Percentiles rank a stretch among this genome's conserved stretches.
These are phyloP conservation scores for Tylopilus cervinicoccineus DNA, from an alignment of 768 basidiomycete genomes.

Conservation along the genomic window DNA sequence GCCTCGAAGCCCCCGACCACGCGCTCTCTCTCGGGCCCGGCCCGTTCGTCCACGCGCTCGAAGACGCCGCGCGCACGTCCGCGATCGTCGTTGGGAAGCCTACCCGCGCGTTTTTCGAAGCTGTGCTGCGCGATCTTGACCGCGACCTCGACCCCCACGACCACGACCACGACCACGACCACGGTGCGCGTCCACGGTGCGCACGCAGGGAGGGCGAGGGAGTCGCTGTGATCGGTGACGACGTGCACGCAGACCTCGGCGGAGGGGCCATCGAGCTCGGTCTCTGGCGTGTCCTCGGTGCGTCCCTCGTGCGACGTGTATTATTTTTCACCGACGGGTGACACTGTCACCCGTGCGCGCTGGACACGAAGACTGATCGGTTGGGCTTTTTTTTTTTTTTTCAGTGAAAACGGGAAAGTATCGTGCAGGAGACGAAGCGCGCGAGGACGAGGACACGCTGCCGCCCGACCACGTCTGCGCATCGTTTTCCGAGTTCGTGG, in stretches of 20 bases:
- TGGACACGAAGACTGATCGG: no score
- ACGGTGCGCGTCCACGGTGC: no score
- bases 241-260: slow-evolving; percentile 60
- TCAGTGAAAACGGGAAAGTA: slow-evolving; percentile 73
- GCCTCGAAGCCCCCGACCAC: slow-evolving; percentile 43
- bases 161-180: no score
- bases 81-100: slow-evolving; percentile 67
- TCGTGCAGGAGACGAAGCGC: slow-evolving; percentile 52
- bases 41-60: slow-evolving; percentile 63
- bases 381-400: no score
- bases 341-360: no score
- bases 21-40: slow-evolving; percentile 64
- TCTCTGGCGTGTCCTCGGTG: slow-evolving; percentile 61
- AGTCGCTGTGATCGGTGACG: slow-evolving; percentile 57
- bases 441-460: slow-evolving; percentile 27
- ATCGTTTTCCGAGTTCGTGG: slow-evolving; percentile 52
- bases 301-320: no score
- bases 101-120: slow-evolving; percentile 51
- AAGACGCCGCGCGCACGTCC: slow-evolving; percentile 44
- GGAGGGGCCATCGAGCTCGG: slow-evolving; percentile 57
- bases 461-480: slow-evolving; percentile 53
- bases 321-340: no score
- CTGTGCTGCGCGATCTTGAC: slow-evolving; percentile 46
- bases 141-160: slow-evolving; percentile 8
- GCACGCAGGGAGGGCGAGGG: no score